These are phyloP conservation scores for Boletus semigastroideus DNA, from an alignment of 1,284 basidiomycete species.

Conservation along the genomic window DNA sequence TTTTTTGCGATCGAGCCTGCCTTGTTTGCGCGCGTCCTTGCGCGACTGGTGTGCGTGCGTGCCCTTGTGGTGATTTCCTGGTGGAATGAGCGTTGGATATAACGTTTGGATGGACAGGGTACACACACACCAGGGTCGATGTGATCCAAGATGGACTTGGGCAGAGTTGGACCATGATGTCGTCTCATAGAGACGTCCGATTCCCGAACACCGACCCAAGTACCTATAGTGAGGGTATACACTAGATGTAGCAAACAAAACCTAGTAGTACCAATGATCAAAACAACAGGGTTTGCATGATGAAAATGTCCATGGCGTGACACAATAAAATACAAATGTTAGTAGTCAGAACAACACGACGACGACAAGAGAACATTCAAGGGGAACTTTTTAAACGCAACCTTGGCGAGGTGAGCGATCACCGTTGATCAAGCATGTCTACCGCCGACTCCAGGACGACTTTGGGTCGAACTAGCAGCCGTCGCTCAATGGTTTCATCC, in stretches of 20 bases:
- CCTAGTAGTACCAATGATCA: slow-evolving; percentile 4
- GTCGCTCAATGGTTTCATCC: slow-evolving; percentile 52
- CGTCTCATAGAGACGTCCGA: background rate
- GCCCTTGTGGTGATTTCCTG: slow-evolving; percentile 6
- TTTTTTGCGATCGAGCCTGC: slow-evolving; percentile 55
- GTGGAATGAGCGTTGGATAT: background rate
- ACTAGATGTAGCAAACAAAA: background rate
- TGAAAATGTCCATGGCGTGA: slow-evolving; percentile 12
- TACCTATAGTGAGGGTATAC: background rate
- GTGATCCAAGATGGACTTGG: slow-evolving; percentile 28
- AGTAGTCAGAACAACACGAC: slow-evolving; percentile 6
- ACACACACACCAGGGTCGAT: slow-evolving; percentile 21
- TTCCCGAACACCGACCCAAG: no score
- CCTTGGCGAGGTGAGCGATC: background rate
- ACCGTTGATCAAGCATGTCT: slow-evolving; percentile 50
- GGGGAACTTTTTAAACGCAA: no score
- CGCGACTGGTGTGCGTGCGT: slow-evolving; percentile 38
- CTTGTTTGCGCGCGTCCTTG: slow-evolving; percentile 66
- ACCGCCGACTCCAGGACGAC: slow-evolving; percentile 70
- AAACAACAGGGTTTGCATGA: slow-evolving; percentile 12
- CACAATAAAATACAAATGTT: slow-evolving; percentile 22
- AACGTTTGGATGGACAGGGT: background rate
- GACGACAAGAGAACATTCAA: background rate
- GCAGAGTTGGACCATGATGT: slow-evolving; percentile 22
- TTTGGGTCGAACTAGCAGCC: slow-evolving; percentile 63